These are phyloP conservation scores for Shiraia bambusicola DNA, from an alignment of 2,329 filamentous ascomycete species.

Conservation along the genomic window DNA sequence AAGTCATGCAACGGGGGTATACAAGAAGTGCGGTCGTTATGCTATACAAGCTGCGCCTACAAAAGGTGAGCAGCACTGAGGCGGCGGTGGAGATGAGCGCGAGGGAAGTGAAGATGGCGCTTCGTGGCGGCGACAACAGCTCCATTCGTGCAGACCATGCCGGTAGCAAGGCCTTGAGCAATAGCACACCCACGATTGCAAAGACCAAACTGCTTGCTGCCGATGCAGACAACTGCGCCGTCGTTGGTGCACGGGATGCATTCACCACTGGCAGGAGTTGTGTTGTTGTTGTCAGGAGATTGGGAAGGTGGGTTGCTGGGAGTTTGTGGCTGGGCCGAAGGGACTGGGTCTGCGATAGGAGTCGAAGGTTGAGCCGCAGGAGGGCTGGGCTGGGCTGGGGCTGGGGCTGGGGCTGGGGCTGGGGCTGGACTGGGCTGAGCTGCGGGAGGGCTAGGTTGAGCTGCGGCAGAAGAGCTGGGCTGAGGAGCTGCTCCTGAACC, in stretches of 20 bases:
- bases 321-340: slow-evolving; percentile 10
- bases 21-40: slow-evolving; percentile 3
- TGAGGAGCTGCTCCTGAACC: slow-evolving; percentile 1
- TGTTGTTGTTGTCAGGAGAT: slow-evolving; percentile 10
- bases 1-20: slow-evolving; percentile 19
- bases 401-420: slow-evolving; percentile 12
- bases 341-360: slow-evolving; percentile 1
- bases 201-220: slow-evolving; percentile 45
- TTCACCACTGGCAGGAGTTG: slow-evolving; percentile 14
- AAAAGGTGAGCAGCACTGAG: slow-evolving; percentile 25
- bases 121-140: slow-evolving; percentile 17
- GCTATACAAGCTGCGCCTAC: slow-evolving; percentile 13
- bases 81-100: slow-evolving; percentile 33
- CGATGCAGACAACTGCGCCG: slow-evolving; percentile 49
- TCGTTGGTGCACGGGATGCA: slow-evolving; percentile 44
- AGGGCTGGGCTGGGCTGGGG: slow-evolving; percentile 14
- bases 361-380: slow-evolving; percentile 14
- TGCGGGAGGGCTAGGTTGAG: slow-evolving; percentile 3
- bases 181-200: slow-evolving; percentile 49
- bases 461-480: background rate
- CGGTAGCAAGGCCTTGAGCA: slow-evolving; percentile 44
- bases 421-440: slow-evolving; percentile 5
- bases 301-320: slow-evolving; percentile 8
- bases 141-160: slow-evolving; percentile 46
- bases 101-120: slow-evolving; percentile 24